A percentile compares a stretch with the other conserved stretches of the same genome.
Conservation (phyloP, 2,329 filamentous ascomycete genomes). For the Aspergillus candidus region DNA sequence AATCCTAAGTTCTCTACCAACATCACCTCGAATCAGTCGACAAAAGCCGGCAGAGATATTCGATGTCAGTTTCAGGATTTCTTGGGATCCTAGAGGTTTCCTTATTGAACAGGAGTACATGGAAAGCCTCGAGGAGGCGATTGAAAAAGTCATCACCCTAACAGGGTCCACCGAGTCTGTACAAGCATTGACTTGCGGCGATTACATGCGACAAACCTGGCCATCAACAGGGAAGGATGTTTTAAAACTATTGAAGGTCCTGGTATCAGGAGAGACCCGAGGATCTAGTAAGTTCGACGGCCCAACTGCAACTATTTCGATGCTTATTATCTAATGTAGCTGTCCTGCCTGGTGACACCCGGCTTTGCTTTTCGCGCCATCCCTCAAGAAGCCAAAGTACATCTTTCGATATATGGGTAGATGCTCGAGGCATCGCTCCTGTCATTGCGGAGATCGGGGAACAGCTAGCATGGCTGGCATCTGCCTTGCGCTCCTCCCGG, state of each 20-base stretch:
- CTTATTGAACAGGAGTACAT: neutral
- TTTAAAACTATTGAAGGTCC: neutral
- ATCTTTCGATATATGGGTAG: too few relatives aligned
- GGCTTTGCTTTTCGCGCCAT: too few relatives aligned
- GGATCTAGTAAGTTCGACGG: too few relatives aligned
- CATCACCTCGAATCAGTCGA: neutral
- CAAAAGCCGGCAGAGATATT: neutral
- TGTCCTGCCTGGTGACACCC: too few relatives aligned
- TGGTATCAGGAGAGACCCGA: neutral
- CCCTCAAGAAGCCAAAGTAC: too few relatives aligned
- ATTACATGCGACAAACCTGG: slow-evolving; percentile 1
- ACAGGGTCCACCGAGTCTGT: neutral
- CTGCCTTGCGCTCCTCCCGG: neutral
- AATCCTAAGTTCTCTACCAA: neutral
- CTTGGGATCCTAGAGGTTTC: neutral
- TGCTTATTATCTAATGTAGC: too few relatives aligned
- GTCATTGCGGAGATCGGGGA: slow-evolving; percentile 4
- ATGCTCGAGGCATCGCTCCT: neutral
- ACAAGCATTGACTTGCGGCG: neutral
- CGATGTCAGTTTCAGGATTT: neutral
- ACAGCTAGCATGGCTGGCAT: slow-evolving; percentile 3
- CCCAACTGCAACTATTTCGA: too few relatives aligned
- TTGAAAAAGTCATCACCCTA: neutral
- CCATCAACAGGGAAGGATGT: neutral
- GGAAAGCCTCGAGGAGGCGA: neutral